A percentile compares a stretch with the other conserved stretches of the same genome.
These are phyloP conservation scores for Arbutus unedo DNA, from an alignment of 148 eudicot species.

Conservation along the genomic window DNA sequence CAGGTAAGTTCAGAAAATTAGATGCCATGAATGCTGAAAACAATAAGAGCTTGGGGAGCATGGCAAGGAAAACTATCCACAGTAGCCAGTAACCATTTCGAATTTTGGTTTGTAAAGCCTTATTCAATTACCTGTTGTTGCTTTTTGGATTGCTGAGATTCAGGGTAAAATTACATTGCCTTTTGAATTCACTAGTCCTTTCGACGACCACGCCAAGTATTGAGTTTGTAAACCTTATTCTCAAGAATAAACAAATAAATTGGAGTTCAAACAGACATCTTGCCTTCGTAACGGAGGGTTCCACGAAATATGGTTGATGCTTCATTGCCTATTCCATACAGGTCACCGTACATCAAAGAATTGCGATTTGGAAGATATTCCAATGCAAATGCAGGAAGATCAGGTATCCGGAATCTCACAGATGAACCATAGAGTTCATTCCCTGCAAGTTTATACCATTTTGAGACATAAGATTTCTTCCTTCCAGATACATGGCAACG, in stretches of 20 bases:
- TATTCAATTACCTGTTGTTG: background rate
- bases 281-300: conserved; percentile 94
- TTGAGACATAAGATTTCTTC: background rate
- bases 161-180: background rate
- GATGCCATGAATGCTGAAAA: background rate
- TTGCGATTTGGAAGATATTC: conserved; percentile 96
- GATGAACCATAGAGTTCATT: conserved; percentile 85
- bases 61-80: background rate
- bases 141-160: background rate
- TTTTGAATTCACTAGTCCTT: background rate
- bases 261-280: conserved; percentile 15
- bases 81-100: background rate
- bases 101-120: background rate
- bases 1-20: background rate
- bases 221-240: background rate
- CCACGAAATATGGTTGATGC: conserved; percentile 91
- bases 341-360: conserved; percentile 79
- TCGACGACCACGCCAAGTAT: background rate
- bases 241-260: background rate
- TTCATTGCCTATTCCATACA: conserved; percentile 73
- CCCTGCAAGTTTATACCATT: conserved; percentile 49
- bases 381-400: conserved; percentile 90
- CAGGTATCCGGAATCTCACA: conserved; percentile 59
- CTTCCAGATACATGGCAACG: background rate
- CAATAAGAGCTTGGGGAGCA: background rate